These are phyloP conservation scores for Lipomyces orientalis DNA, from an alignment of 805 yeast genomes.

Conservation along the genomic window DNA sequence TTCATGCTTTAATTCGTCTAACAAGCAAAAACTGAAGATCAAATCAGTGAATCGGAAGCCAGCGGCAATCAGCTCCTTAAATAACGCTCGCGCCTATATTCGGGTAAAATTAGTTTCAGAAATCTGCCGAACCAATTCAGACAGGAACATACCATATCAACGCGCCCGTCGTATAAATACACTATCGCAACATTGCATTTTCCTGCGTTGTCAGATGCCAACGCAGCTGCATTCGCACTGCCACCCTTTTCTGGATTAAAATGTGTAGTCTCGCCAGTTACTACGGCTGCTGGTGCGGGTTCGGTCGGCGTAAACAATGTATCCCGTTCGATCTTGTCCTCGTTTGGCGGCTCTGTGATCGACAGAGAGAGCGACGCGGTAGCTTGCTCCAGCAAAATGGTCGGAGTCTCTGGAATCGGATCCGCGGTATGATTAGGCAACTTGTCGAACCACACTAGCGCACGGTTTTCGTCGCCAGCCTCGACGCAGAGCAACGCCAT, in stretches of 20 bases:
- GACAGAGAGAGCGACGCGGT: not conserved
- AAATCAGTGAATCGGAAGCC: conserved; percentile 29
- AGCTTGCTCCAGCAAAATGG: not conserved
- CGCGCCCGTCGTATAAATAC: conserved; percentile 30
- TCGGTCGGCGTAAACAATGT: conserved; percentile 2
- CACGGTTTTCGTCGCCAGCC: conserved; percentile 23
- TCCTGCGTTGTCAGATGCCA: conserved; percentile 11
- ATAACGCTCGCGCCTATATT: conserved; percentile 15
- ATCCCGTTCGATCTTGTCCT: conserved; percentile 13
- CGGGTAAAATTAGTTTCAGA: not conserved
- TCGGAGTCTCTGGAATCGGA: conserved; percentile 17
- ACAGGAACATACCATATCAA: conserved; percentile 12
- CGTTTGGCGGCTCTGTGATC: not conserved
- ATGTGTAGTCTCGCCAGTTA: not conserved
- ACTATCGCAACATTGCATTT: conserved; percentile 31
- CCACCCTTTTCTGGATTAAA: conserved; percentile 1
- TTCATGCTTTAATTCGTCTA: conserved; percentile 19
- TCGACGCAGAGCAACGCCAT: conserved; percentile 30
- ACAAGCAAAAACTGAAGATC: conserved; percentile 21
- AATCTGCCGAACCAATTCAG: not conserved
- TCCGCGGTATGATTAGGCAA: conserved; percentile 17
- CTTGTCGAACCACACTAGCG: conserved; percentile 25
- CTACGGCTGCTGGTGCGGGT: conserved; percentile 1
- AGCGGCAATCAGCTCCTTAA: conserved; percentile 12
- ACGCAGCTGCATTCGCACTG: not conserved